Base-by-base conservation (phyloP, 192 early-diverging fungal genomes). In the Rhizophlyctis rosea region DNA sequence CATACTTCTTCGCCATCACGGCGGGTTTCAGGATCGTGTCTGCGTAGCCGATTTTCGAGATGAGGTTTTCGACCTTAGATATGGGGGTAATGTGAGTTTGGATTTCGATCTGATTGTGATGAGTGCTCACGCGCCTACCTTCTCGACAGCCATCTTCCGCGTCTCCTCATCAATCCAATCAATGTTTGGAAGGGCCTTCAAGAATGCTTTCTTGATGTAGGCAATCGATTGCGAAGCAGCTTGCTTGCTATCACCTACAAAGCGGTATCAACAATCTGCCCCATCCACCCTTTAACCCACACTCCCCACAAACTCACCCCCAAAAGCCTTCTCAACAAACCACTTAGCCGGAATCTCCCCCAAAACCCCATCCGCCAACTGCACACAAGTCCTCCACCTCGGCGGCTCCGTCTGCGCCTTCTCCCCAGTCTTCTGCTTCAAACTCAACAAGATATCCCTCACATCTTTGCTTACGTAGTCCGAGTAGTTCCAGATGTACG, bases 81-180 rank as follows among this genome's bases (percentile, higher is more conserved):
- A 29, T 30, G 50, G 4, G 32, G 31, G 13, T 14, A 7, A 34
- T 9, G 14, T 7, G 11, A 44, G 56, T 9, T 5, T 5, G 11
- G 11, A n/a, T n/a, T n/a, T n/a, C n/a, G n/a, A n/a, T n/a, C n/a
- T 44, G 44, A 57, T 21, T 16, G 33, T 9, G 53, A 62, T 4
- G 30, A 53, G 32, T 4, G 21, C 28, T 33, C 4, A 28, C 21
- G 54, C 3, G 5, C 14, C 14, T 31, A 73, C 72, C 51, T 74
- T 74, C 60, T 74, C 47, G 2, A 62, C 49, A 24, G 70, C 71
- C 24, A 49, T 18, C 48, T 59, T 28, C 9, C 51, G 64, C 0
- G 71, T 74, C 9, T 34, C 50, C 14, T 50, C 51, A 54, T 74
- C 72, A 31, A 74, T 57, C 72, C 72, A 74, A 23, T 54, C 57